A percentile compares a stretch with the other conserved stretches of the same genome.
phyloP scores from a whole-genome alignment of 2,329 filamentous ascomycete species.

The Colletotrichum musae region DNA sequence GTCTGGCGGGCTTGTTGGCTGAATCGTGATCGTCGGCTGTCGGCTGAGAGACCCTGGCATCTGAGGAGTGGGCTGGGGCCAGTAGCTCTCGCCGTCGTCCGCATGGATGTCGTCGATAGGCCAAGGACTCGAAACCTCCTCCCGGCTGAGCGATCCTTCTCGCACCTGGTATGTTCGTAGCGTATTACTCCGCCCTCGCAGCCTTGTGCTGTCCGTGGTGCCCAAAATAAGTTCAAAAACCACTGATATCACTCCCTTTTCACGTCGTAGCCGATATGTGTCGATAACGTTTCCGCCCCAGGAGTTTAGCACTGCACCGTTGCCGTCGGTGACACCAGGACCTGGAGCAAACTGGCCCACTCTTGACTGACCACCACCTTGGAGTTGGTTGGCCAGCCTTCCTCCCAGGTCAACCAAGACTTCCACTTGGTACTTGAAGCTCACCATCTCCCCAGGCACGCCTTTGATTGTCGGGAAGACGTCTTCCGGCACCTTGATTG shows the following conservation, averaged over 20 bases:
- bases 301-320: slow-evolving; percentile 62
- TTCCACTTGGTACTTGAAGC: slow-evolving; percentile 94
- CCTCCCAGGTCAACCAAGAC: slow-evolving; percentile 94
- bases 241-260: slow-evolving; percentile 92
- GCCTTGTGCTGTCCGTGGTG: slow-evolving; percentile 78
- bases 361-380: slow-evolving; percentile 72
- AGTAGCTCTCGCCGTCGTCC: slow-evolving; percentile 38
- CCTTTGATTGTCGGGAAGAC: slow-evolving; percentile 92
- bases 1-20: slow-evolving; percentile 43
- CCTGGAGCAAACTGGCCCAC: slow-evolving; percentile 52
- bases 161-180: slow-evolving; percentile 44
- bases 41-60: slow-evolving; percentile 20
- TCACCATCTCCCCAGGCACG: slow-evolving; percentile 94
- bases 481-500: slow-evolving; percentile 89
- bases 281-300: slow-evolving; percentile 83
- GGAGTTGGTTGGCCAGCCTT: slow-evolving; percentile 81
- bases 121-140: slow-evolving; percentile 45
- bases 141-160: slow-evolving; percentile 50
- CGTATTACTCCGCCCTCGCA: slow-evolving; percentile 41
- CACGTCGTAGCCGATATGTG: slow-evolving; percentile 86
- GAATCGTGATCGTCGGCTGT: slow-evolving; percentile 36
- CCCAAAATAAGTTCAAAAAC: slow-evolving; percentile 91
- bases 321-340: slow-evolving; percentile 53
- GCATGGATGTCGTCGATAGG: slow-evolving; percentile 24
- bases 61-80: slow-evolving; percentile 32